Evolutionary conservation across 257 asterid genomes (phyloP).

Genomic region (Penstemon davidsonii): DNA sequence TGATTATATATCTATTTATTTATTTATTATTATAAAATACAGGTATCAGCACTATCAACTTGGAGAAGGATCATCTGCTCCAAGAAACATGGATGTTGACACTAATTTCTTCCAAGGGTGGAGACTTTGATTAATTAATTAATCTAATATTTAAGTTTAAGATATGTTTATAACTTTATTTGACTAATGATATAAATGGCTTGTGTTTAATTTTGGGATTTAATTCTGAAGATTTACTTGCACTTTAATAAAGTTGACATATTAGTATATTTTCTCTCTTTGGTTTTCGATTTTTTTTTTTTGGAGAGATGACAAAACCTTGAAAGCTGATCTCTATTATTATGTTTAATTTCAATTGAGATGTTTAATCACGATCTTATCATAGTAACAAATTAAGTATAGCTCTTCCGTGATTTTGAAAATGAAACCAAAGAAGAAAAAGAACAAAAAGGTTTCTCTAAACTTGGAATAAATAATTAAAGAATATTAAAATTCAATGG

Average conservation of each 20-base stretch:
- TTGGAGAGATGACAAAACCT: background rate
- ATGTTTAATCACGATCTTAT: too few relatives aligned
- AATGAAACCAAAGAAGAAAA: too few relatives aligned
- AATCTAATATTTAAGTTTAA: background rate
- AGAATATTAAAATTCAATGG: too few relatives aligned
- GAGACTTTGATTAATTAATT: constrained; percentile 45
- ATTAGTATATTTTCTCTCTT: constrained; percentile 27
- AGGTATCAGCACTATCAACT: constrained; percentile 67
- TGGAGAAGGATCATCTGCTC: constrained; percentile 62
- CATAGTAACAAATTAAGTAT: background rate
- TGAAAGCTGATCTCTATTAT: too few relatives aligned
- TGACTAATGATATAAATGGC: background rate
- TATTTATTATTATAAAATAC: background rate
- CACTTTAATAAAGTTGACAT: constrained; percentile 29
- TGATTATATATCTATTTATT: background rate
- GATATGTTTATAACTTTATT: background rate
- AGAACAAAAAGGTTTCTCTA: too few relatives aligned
- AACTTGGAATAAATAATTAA: too few relatives aligned
- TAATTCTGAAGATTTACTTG: constrained; percentile 28
- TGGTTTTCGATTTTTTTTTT: background rate
- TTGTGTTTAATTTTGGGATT: constrained; percentile 34
- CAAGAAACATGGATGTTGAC: constrained; percentile 60
- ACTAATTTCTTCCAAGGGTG: constrained; percentile 61
- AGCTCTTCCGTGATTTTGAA: background rate
- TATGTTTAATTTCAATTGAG: too few relatives aligned